Evolutionary conservation across 306 rosid genomes (phyloP).

Genomic region (Comarum palustre): DNA sequence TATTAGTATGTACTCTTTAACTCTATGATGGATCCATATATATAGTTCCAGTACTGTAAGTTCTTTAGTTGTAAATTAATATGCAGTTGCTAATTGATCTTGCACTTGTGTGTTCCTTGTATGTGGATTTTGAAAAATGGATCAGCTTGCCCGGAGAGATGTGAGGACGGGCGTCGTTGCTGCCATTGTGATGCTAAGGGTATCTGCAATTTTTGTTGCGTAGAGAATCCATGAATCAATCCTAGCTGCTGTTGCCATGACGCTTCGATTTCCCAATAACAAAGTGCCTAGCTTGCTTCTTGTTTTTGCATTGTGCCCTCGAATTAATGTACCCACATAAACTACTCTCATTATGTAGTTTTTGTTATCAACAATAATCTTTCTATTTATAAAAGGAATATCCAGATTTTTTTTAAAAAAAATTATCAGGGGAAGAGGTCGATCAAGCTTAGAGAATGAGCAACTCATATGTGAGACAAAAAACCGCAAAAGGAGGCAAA

Average conservation of each 20-base stretch:
- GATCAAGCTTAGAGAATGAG: no score
- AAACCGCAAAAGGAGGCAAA: no score
- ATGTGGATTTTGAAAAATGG: background rate
- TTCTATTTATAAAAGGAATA: no score
- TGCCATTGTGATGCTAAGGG: background rate
- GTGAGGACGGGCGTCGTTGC: background rate
- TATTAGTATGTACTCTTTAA: background rate
- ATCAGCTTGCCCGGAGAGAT: slow-evolving; percentile 1
- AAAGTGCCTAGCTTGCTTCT: background rate
- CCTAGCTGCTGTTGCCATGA: background rate
- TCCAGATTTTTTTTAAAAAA: no score
- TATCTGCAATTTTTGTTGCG: background rate
- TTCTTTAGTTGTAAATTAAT: background rate
- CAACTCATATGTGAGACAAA: no score
- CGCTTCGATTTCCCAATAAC: background rate
- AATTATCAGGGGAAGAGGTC: no score
- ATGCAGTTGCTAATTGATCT: background rate
- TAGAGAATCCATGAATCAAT: background rate
- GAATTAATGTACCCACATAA: background rate
- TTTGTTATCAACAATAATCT: no score
- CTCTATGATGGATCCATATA: background rate
- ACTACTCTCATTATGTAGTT: background rate
- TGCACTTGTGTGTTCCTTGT: background rate
- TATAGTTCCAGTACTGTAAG: no score
- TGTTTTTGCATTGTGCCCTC: background rate